Base-by-base conservation (phyloP, 176 grass and related monocot genomes). In the Musa troglodytarum region DNA sequence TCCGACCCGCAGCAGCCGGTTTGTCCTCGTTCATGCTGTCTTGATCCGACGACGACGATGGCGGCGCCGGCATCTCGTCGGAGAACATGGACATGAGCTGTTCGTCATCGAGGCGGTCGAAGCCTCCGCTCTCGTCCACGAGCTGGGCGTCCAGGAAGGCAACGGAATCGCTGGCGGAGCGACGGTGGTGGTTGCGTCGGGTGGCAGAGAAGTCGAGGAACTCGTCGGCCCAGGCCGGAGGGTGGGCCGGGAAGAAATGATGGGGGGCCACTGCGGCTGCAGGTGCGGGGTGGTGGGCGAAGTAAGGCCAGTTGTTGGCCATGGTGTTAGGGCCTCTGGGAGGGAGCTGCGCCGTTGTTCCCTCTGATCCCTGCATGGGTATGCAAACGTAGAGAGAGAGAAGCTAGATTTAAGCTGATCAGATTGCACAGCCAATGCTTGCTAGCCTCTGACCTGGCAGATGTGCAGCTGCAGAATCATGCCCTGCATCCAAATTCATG, bases 1-100 rank as follows among this genome's bases (percentile, higher is more conserved):
- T 88, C 82, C n/a, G 75, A 78, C 50, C 75, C 73, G 2, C 54
- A 55, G 1, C 86, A 85, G 16, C 11, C 58, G 68, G 6, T 23
- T 77, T 53, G 19, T 77, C 79, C 63, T 77, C 82, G 28, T 63
- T 80, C 19, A 62, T 24, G 69, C 78, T 73, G 49, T 73, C 64
- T 49, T 65, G 55, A 17, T 80, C 69, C 21, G 78, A 80, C 21
- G 69, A 69, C 49, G 75, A 77, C 20, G 81, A 81, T 1, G 79
- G 79, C 76, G 84, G 75, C 72, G 80, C 78, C 29, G 74, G 80
- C 64, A 88, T 86, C 19, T 86, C 88, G 65, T 99, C 91, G 13
- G 88, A 90, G 83, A 99, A 99, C 90, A 99, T 99, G 84, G 88
- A 91, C 86, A 99, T 89, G 86, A 99, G 90, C 82, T 99, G 95